Evolutionary conservation across 345 rosid genomes (phyloP), one percentile per base, ranked within the genome.

Genomic region (Carallia brachiata): DNA sequence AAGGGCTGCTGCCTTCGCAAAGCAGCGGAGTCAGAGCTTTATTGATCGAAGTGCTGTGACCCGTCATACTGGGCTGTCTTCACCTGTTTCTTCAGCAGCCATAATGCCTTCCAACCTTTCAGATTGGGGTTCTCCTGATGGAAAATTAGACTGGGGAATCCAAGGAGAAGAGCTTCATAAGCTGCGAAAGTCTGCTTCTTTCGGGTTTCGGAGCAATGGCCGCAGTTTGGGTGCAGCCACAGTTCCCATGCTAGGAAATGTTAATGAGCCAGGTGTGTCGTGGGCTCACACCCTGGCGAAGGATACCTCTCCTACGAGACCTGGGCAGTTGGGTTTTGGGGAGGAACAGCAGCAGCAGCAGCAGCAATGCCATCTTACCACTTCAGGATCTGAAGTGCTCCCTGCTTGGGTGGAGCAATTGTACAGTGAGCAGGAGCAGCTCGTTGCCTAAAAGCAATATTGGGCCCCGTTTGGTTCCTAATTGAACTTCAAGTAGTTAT

Each of bases 61-160:
- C 68, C 83, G 77, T 13, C 86, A 71, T 71, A 57, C 84, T 5
- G 77, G 82, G 39, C 58, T 74, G 64, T 71, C 87, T 52, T 70
- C 87, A 23, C 67, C 85, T 56, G 71, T 70, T 37, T 62, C 86
- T 57, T 73, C 84, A 16, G 73, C 82, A n/a, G 44, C 74, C 62
- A 60, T 67, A 54, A 65, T 76, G 73, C 55, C 77, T 61, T 63
- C 84, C 31, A 78, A 75, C 61, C 61, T 82, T 52, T 68, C 75
- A 2, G 95, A 86, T 63, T 92, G 96, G 98, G 89, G 89, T 19
- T 90, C 93, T 6, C 84, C 93, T 7, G 89, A 86, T 70, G 98
- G 96, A 0, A 92, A 89, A 73, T 63, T 92, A 63, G 93, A 90
- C 79, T 90, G 98, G 96, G 87, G 88, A 8, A 70, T 92, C 60